Base-by-base conservation (phyloP, 2,329 filamentous ascomycete genomes). In the Pseudocercospora crystallina region DNA sequence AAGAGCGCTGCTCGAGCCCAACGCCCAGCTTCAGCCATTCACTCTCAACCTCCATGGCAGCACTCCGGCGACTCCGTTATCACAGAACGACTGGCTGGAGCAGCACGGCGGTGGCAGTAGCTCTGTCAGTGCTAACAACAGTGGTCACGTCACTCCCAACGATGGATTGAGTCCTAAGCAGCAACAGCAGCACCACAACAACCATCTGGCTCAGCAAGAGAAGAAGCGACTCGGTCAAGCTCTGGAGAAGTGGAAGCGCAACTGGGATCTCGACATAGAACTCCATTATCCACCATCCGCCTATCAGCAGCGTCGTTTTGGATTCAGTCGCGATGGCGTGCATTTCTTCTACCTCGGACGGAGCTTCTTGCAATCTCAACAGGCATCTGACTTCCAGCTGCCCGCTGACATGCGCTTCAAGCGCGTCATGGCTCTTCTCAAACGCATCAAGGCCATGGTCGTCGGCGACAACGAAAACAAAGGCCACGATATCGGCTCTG, bases 341-440 rank as follows among this genome's bases (percentile, higher is more conserved):
- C 85, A 87, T 61, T 89, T 85, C 66, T 89, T 85, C 71, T 89
- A 83, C 77, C 75, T 89, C 36, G 85, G 83, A 12, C 85, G 80
- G 54, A 79, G 82, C 61, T 76, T 88, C 62, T 70, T 89, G 47
- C 81, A 83, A 64, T 80, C 81, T 53, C 62, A 64, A 36, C 61
- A 64, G 13, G 55, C 64, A 8, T 57, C 58, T 14, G 80, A 84
- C 62, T 75, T 81, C 61, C 76, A 79, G 43, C 69, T 80, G 57
- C 70, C 77, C 11, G 73, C 81, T 5, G 83, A 87, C 61, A 70
- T 76, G 52, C 77, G 83, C 11, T 82, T 86, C 58, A 71, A 73
- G 50, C 79, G 82, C 56, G 76, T 85, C 46, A 82, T 86, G 56
- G 73, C 78, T 52, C 61, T 84, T 8, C 67, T 86, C 54, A 84